A percentile compares a stretch with the other conserved stretches of the same genome.
Conservation (phyloP, 2,329 filamentous ascomycete genomes). For the Fusarium sp. region DNA sequence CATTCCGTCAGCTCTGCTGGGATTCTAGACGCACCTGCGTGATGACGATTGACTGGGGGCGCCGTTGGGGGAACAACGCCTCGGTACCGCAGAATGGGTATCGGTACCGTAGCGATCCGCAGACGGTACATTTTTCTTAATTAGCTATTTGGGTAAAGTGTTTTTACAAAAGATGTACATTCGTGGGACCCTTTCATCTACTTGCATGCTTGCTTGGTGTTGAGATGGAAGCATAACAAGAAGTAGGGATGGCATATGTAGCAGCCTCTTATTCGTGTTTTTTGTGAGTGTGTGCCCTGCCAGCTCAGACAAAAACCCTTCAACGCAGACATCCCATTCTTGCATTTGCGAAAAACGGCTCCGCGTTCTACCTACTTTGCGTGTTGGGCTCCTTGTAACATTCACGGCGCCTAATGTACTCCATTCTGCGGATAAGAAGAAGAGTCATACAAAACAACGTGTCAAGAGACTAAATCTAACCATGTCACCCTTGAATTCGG, state of each 20-base stretch:
- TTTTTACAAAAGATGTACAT: constrained; percentile 1
- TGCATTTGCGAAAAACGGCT: neutral
- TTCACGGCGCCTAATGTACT: neutral
- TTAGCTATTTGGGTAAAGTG: constrained; percentile 19
- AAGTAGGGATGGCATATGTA: neutral
- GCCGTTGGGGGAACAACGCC: constrained; percentile 15
- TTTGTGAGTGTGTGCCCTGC: constrained; percentile 1
- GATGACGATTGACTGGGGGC: constrained; percentile 33
- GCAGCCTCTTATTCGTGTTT: constrained; percentile 22
- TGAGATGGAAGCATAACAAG: neutral
- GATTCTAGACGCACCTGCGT: constrained; percentile 27
- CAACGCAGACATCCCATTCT: constrained; percentile 6
- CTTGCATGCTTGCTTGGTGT: neutral
- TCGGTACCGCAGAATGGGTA: constrained; percentile 40
- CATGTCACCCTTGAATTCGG: neutral
- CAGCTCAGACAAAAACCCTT: constrained; percentile 16
- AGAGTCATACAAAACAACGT: constrained; percentile 37
- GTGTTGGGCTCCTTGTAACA: neutral
- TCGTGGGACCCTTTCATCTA: constrained; percentile 1
- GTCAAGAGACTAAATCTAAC: constrained; percentile 31
- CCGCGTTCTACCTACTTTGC: neutral
- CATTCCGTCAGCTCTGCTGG: constrained; percentile 20
- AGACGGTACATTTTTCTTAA: constrained; percentile 14
- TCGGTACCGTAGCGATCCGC: constrained; percentile 28
- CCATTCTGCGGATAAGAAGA: constrained; percentile 4